phyloP scores from a whole-genome alignment of 257 asterid species.

The Nicotiana attenuata region DNA sequence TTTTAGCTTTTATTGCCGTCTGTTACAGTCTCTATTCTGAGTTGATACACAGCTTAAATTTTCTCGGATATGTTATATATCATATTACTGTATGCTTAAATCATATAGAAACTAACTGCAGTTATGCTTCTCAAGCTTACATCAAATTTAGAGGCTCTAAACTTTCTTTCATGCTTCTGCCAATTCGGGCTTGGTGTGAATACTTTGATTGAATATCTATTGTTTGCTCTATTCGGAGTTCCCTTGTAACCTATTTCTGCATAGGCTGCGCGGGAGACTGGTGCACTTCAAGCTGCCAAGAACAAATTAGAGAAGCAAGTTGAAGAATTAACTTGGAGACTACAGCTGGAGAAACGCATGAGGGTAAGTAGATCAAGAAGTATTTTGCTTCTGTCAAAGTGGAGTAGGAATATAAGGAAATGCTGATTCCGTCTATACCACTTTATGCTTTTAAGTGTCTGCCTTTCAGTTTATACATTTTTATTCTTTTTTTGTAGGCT shows the following conservation, averaged over 20 bases:
- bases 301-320: slow-evolving; percentile 16
- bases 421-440: not conserved
- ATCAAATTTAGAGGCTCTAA: not conserved
- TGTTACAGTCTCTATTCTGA: not conserved
- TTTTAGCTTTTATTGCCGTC: not conserved
- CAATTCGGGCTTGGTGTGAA: not conserved
- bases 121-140: slow-evolving; percentile 1
- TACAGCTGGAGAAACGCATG: slow-evolving; percentile 19
- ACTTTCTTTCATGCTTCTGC: not conserved
- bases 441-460: not conserved
- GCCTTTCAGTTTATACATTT: not conserved
- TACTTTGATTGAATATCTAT: not conserved
- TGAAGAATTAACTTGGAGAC: slow-evolving; percentile 15
- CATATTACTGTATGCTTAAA: not conserved
- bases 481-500: slow-evolving; percentile 2
- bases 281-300: slow-evolving; percentile 15
- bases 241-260: not conserved
- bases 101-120: not conserved
- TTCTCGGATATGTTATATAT: not conserved
- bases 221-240: not conserved
- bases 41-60: not conserved
- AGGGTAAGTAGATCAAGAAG: slow-evolving; percentile 11
- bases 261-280: slow-evolving; percentile 16
- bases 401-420: not conserved
- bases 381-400: not conserved